These are phyloP conservation scores for Pezicula carpinea DNA, from an alignment of 2,329 filamentous ascomycete species.

Conservation along the genomic window DNA sequence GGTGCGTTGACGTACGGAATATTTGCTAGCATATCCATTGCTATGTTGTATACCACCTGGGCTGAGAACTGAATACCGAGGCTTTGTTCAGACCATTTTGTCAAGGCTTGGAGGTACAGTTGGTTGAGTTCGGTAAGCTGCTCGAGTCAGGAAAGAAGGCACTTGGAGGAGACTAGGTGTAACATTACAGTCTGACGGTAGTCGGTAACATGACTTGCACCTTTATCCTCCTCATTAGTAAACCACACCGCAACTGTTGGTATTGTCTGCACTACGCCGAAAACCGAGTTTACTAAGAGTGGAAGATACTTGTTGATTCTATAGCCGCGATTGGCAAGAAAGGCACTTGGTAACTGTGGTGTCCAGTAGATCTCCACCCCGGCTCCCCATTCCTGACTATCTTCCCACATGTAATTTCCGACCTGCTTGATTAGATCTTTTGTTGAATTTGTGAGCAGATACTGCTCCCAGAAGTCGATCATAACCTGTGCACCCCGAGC, in stretches of 20 bases:
- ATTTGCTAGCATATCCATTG: conserved; percentile 36
- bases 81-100: conserved; percentile 25
- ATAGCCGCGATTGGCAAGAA: conserved; percentile 30
- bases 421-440: conserved; percentile 26
- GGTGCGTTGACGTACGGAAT: conserved; percentile 35
- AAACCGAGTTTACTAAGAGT: conserved; percentile 21
- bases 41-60: conserved; percentile 33
- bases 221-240: conserved; percentile 2
- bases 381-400: conserved; percentile 27
- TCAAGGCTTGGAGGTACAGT: conserved; percentile 30
- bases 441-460: conserved; percentile 28
- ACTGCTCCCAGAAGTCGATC: conserved; percentile 33
- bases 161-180: conserved; percentile 12
- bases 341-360: conserved; percentile 22
- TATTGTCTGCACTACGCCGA: neutral
- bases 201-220: conserved; percentile 2
- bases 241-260: neutral
- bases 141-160: neutral
- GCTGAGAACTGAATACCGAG: conserved; percentile 22
- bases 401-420: conserved; percentile 32
- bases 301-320: conserved; percentile 29
- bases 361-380: conserved; percentile 33
- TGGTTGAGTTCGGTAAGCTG: neutral
- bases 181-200: conserved; percentile 1
- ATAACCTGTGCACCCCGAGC: conserved; percentile 29